Conservation (phyloP, 2,329 filamentous ascomycete species). For the Aspergillus quadricinctus region DNA sequence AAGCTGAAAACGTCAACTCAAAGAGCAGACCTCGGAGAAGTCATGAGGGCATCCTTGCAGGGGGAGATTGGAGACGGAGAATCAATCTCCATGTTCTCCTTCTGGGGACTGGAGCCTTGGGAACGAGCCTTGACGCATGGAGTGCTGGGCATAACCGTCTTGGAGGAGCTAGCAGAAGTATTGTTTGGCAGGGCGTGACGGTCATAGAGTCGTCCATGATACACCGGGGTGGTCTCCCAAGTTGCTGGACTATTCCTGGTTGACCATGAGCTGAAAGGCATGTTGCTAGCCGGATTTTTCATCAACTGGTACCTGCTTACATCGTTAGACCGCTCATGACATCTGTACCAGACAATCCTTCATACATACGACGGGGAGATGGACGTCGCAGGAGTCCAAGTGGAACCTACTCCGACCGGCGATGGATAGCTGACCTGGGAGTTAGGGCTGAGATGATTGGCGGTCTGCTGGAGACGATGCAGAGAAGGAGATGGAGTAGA, state of each 20-base stretch:
- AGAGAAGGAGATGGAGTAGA: constrained; percentile 42
- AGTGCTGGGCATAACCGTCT: constrained; percentile 29
- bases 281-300: constrained; percentile 34
- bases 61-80: constrained; percentile 37
- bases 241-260: constrained; percentile 33
- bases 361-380: constrained; percentile 45
- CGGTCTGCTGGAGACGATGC: constrained; percentile 37
- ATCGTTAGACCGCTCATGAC: constrained; percentile 22
- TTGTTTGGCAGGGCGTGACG: constrained; percentile 29
- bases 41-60: constrained; percentile 35
- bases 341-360: constrained; percentile 1
- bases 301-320: constrained; percentile 33
- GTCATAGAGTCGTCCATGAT: constrained; percentile 26
- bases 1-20: constrained; percentile 9
- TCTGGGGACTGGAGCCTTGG: constrained; percentile 39
- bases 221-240: constrained; percentile 37
- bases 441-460: constrained; percentile 38
- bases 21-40: constrained; percentile 32
- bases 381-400: constrained; percentile 46
- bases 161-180: constrained; percentile 33
- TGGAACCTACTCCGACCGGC: constrained; percentile 37
- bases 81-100: constrained; percentile 34
- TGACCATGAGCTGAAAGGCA: constrained; percentile 36
- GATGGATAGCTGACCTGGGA: constrained; percentile 43
- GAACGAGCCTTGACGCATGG: constrained; percentile 28